These are phyloP conservation scores for Gamsiella multidivaricata DNA, from an alignment of 192 early-diverging fungal genomes.

Conservation along the genomic window DNA sequence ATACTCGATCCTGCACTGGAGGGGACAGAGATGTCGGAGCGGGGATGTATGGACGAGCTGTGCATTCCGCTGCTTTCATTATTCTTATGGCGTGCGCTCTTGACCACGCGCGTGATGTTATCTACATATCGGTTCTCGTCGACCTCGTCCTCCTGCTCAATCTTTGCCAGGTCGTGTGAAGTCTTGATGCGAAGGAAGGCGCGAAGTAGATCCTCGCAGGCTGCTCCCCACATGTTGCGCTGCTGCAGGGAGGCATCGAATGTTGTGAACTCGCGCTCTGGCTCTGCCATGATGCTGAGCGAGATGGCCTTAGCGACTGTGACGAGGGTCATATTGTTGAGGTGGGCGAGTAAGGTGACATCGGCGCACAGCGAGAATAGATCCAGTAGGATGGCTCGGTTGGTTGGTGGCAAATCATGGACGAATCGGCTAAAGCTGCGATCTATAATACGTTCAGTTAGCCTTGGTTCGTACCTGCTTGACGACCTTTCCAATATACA, in stretches of 20 bases:
- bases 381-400: slow-evolving; percentile 42
- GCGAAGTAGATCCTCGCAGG: slow-evolving; percentile 48
- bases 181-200: slow-evolving; percentile 52
- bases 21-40: slow-evolving; percentile 24
- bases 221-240: slow-evolving; percentile 46
- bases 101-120: slow-evolving; percentile 45
- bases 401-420: slow-evolving; percentile 34
- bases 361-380: slow-evolving; percentile 52
- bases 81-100: slow-evolving; percentile 46
- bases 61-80: slow-evolving; percentile 41
- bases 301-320: slow-evolving; percentile 52
- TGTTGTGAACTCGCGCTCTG: slow-evolving; percentile 38
- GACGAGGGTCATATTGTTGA: slow-evolving; percentile 48
- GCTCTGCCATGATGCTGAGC: slow-evolving; percentile 47
- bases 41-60: slow-evolving; percentile 4
- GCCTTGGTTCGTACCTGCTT: no score
- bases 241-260: slow-evolving; percentile 47
- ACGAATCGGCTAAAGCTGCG: slow-evolving; percentile 41
- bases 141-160: slow-evolving; percentile 49
- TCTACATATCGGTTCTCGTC: slow-evolving; percentile 52
- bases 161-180: slow-evolving; percentile 45
- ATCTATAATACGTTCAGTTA: slow-evolving; percentile 14
- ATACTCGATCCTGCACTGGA: slow-evolving; percentile 31
- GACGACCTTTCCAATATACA: no score
- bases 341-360: slow-evolving; percentile 42